Percentiles rank a stretch among this genome's conserved stretches.
phyloP scores from a whole-genome alignment of 345 rosid species.

The Rhodamnia rubescens region DNA sequence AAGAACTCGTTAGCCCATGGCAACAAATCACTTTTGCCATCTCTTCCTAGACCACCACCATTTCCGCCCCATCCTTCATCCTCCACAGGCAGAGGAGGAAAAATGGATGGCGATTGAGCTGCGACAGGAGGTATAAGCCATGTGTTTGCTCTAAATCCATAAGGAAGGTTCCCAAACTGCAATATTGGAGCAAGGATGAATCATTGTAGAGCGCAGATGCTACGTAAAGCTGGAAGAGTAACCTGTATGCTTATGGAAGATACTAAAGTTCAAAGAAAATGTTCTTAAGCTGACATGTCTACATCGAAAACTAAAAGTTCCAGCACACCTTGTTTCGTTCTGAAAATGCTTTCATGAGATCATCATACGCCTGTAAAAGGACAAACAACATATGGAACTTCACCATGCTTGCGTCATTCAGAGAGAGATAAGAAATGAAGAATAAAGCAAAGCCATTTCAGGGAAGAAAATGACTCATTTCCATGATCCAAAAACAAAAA shows the following conservation, averaged over 20 bases:
- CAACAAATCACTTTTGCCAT: constrained; percentile 55
- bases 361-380: constrained; percentile 63
- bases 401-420: background rate
- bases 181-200: background rate
- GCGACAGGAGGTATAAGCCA: constrained; percentile 88
- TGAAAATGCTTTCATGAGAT: constrained; percentile 78
- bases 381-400: background rate
- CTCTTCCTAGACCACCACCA: constrained; percentile 93
- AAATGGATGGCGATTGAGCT: constrained; percentile 56
- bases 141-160: constrained; percentile 94
- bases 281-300: background rate
- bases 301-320: background rate
- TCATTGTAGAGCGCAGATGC: background rate
- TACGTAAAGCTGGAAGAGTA: background rate
- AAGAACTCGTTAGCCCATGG: constrained; percentile 82
- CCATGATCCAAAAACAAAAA: background rate
- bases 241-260: background rate
- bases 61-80: constrained; percentile 92
- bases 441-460: background rate
- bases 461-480: background rate
- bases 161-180: constrained; percentile 98
- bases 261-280: background rate
- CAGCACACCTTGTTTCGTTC: constrained; percentile 83
- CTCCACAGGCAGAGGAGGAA: constrained; percentile 75
- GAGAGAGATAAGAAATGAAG: background rate